A percentile compares a stretch with the other conserved stretches of the same genome.
Conservation (phyloP, 768 basidiomycete species). For the Lactifluus echinatus region DNA sequence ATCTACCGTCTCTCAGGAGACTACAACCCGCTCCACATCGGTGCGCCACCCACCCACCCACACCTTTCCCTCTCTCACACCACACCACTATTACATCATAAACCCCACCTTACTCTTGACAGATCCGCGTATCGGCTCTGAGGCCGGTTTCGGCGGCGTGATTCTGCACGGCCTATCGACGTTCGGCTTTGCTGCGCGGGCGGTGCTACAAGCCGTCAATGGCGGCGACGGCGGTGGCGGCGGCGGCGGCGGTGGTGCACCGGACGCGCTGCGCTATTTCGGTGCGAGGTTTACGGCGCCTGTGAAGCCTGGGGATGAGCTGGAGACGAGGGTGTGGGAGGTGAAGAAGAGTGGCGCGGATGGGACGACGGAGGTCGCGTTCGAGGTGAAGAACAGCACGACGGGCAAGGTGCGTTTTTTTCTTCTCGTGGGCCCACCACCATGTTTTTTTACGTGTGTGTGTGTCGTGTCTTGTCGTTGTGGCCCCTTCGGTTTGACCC, state of each 20-base stretch:
- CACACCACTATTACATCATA: too few relatives aligned
- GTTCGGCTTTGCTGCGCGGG: slow-evolving; percentile 76
- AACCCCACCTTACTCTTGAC: too few relatives aligned
- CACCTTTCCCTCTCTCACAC: not conserved
- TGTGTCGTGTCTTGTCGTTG: too few relatives aligned
- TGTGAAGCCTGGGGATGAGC: slow-evolving; percentile 71
- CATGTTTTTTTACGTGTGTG: too few relatives aligned
- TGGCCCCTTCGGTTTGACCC: too few relatives aligned
- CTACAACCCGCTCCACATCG: slow-evolving; percentile 45
- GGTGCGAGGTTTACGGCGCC: slow-evolving; percentile 75
- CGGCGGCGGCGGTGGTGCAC: too few relatives aligned
- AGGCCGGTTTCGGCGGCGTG: slow-evolving; percentile 71
- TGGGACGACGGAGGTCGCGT: slow-evolving; percentile 32
- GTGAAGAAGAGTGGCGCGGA: slow-evolving; percentile 43
- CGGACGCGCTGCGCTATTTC: slow-evolving; percentile 55
- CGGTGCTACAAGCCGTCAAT: slow-evolving; percentile 55
- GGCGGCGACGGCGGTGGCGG: too few relatives aligned
- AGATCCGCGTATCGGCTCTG: slow-evolving; percentile 70
- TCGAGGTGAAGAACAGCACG: slow-evolving; percentile 32
- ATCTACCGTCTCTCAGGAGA: slow-evolving; percentile 44
- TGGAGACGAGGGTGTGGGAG: slow-evolving; percentile 77
- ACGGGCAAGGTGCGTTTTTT: slow-evolving; percentile 32
- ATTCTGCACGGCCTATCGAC: slow-evolving; percentile 81
- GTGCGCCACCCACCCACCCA: slow-evolving; percentile 22
- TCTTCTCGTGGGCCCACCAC: too few relatives aligned